These are phyloP conservation scores for Sporopachydermia cereana DNA, from an alignment of 1,139 yeast genomes.

Conservation along the genomic window DNA sequence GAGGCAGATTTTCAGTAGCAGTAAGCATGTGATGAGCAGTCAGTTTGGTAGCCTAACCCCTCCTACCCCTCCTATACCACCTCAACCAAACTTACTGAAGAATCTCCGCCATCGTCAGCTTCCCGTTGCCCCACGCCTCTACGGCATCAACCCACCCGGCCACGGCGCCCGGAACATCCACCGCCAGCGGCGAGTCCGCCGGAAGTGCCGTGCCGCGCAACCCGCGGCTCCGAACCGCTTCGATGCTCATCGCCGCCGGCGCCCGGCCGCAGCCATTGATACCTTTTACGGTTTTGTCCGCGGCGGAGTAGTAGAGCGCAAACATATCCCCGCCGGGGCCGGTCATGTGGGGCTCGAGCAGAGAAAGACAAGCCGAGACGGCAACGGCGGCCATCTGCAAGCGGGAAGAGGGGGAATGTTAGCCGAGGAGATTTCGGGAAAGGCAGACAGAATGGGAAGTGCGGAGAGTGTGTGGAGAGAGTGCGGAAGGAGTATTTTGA, in stretches of 20 bases:
- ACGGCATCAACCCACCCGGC: constrained; percentile 69
- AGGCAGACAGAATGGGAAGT: no score
- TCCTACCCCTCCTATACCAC: not conserved
- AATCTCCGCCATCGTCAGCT: constrained; percentile 45
- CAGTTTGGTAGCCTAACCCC: no score
- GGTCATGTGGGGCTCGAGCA: constrained; percentile 67
- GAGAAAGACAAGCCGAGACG: constrained; percentile 60
- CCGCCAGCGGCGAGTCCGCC: constrained; percentile 40
- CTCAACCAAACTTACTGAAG: constrained; percentile 22
- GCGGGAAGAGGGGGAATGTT: not conserved
- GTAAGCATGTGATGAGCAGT: no score
- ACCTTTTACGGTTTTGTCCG: constrained; percentile 44
- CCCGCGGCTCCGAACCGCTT: constrained; percentile 34
- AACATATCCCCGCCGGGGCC: constrained; percentile 83
- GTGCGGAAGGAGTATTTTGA: no score
- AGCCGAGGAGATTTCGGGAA: no score
- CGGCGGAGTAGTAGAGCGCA: constrained; percentile 45
- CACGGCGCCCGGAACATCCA: constrained; percentile 69
- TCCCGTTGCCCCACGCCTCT: constrained; percentile 64
- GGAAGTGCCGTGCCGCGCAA: constrained; percentile 31
- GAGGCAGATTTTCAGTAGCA: no score
- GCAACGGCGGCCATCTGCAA: constrained; percentile 63
- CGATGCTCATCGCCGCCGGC: constrained; percentile 40
- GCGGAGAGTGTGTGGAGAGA: no score
- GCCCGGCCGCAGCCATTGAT: constrained; percentile 72